A percentile compares a stretch with the other conserved stretches of the same genome.
These are phyloP conservation scores for Candida endomychidarum DNA, from an alignment of 805 yeast species.

Conservation along the genomic window DNA sequence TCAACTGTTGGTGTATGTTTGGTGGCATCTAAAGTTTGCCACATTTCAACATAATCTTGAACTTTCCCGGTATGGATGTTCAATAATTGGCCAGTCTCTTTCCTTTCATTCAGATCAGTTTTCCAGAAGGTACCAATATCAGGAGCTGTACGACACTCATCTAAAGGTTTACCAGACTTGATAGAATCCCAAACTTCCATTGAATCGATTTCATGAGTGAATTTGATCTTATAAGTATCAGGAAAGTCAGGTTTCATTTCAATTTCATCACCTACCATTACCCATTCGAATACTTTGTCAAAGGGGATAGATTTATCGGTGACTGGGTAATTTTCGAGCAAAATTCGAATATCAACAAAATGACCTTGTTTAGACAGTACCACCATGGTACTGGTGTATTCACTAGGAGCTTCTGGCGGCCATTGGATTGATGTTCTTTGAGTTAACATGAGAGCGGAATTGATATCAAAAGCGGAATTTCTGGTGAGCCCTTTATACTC, in stretches of 20 bases:
- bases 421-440: constrained; percentile 54
- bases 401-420: constrained; percentile 43
- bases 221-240: constrained; percentile 36
- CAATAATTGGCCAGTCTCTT: constrained; percentile 51
- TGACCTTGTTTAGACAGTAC: constrained; percentile 42
- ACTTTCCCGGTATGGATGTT: constrained; percentile 43
- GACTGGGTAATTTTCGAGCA: constrained; percentile 18
- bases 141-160: constrained; percentile 27
- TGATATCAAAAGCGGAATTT: constrained; percentile 11
- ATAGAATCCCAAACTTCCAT: constrained; percentile 30
- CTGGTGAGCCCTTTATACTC: too few relatives aligned
- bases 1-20: constrained; percentile 26
- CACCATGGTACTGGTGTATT: constrained; percentile 50
- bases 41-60: constrained; percentile 51
- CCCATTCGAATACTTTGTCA: constrained; percentile 52
- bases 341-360: constrained; percentile 49
- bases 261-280: constrained; percentile 51
- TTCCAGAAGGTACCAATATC: constrained; percentile 49
- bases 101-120: constrained; percentile 39
- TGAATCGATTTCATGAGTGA: constrained; percentile 46
- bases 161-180: constrained; percentile 30
- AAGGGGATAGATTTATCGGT: constrained; percentile 15
- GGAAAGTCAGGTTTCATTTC: constrained; percentile 21
- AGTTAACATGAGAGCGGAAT: constrained; percentile 34
- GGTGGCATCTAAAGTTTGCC: constrained; percentile 51